A percentile compares a stretch with the other conserved stretches of the same genome.
These are phyloP conservation scores for Penicillium bovifimosum DNA, from an alignment of 495 filamentous ascomycete species.

Conservation along the genomic window DNA sequence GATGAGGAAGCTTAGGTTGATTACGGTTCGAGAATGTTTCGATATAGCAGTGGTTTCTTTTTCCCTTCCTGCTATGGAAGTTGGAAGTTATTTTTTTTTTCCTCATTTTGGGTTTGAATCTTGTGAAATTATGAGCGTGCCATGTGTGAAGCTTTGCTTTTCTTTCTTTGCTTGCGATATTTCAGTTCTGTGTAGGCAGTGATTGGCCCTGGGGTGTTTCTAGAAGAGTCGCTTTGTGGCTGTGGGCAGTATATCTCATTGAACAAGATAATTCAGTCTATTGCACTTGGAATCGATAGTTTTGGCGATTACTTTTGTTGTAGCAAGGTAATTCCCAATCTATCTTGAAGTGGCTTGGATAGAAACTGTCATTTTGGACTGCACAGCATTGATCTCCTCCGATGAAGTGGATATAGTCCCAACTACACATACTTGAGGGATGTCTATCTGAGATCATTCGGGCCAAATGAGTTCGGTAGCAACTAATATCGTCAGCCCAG, in stretches of 20 bases:
- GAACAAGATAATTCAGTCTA: neutral
- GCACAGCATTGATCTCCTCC: too few species aligned
- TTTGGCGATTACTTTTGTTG: too few species aligned
- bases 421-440: neutral
- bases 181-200: neutral
- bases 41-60: neutral
- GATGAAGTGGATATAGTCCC: too few species aligned
- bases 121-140: constrained; percentile 27
- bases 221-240: neutral
- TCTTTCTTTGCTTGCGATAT: neutral
- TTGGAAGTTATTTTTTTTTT: constrained; percentile 10
- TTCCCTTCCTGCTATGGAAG: neutral
- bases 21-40: neutral
- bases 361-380: too few species aligned
- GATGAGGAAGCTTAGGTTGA: constrained; percentile 69
- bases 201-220: neutral
- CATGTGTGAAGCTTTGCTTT: constrained; percentile 9
- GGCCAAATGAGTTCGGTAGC: constrained; percentile 69
- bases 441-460: constrained; percentile 36
- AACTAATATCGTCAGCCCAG: constrained; percentile 40
- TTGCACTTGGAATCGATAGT: too few species aligned
- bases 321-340: too few species aligned
- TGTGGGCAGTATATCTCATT: neutral
- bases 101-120: constrained; percentile 20
- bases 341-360: too few species aligned